These are phyloP conservation scores for Lecanoromycetidae sp. DNA, from an alignment of 2,329 filamentous ascomycete species.

Conservation along the genomic window DNA sequence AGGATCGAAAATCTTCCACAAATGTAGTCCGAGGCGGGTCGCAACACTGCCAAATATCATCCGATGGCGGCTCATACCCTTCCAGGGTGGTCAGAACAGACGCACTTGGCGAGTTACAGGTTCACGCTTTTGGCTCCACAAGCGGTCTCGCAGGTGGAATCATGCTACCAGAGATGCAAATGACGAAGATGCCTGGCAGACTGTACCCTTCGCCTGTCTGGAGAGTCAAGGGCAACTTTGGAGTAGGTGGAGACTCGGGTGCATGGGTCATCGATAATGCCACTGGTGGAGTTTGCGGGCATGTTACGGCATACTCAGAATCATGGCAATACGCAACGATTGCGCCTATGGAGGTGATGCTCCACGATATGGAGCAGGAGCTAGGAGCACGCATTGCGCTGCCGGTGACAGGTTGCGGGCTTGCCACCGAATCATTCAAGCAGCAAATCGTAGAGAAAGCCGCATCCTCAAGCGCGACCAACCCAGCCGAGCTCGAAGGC, in stretches of 20 bases:
- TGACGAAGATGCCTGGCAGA: slow-evolving; percentile 79
- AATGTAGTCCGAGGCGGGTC: slow-evolving; percentile 54
- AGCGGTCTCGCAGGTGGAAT: slow-evolving; percentile 69
- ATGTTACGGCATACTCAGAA: slow-evolving; percentile 78
- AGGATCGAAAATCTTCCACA: slow-evolving; percentile 55
- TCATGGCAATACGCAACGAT: slow-evolving; percentile 72
- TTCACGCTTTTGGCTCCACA: slow-evolving; percentile 81
- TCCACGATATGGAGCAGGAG: slow-evolving; percentile 73
- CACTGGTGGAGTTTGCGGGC: slow-evolving; percentile 71
- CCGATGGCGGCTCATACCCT: slow-evolving; percentile 35
- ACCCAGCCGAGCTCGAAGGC: neutral
- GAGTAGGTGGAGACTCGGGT: slow-evolving; percentile 77
- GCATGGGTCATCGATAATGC: slow-evolving; percentile 82
- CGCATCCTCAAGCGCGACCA: neutral
- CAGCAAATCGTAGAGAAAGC: slow-evolving; percentile 3
- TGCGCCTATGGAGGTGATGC: slow-evolving; percentile 82
- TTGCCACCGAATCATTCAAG: slow-evolving; percentile 3
- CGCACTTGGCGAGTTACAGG: slow-evolving; percentile 58
- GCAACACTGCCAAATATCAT: slow-evolving; percentile 24
- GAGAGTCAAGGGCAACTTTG: slow-evolving; percentile 49
- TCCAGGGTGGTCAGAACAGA: slow-evolving; percentile 42
- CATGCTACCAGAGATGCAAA: slow-evolving; percentile 65
- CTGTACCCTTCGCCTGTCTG: slow-evolving; percentile 64
- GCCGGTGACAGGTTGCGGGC: slow-evolving; percentile 3
- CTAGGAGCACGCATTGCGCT: slow-evolving; percentile 46